phyloP scores from a whole-genome alignment of 2,329 filamentous ascomycete species.

The Colletotrichum echinochloae region DNA sequence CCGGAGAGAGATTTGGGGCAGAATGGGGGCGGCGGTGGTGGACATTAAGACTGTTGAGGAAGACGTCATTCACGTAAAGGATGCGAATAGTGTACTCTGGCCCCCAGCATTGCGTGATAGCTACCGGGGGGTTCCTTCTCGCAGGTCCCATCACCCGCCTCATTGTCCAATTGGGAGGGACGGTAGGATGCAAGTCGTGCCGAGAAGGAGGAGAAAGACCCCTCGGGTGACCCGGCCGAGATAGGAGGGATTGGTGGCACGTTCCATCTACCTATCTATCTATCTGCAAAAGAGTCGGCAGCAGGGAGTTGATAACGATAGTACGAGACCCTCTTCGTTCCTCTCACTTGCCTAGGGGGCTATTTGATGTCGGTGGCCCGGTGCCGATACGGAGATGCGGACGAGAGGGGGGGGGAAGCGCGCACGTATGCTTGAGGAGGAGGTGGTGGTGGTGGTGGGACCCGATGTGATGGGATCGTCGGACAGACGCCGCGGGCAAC shows the following conservation, averaged over 20 bases:
- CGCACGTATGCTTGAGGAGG: neutral
- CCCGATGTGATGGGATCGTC: neutral
- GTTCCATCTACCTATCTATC: too few species aligned
- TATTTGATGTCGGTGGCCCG: neutral
- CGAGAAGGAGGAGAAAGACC: too few species aligned
- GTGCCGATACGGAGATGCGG: slow-evolving; percentile 37
- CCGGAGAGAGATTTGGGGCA: neutral
- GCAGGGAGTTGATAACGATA: slow-evolving; percentile 2
- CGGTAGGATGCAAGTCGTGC: neutral
- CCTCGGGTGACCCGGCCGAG: slow-evolving; percentile 20
- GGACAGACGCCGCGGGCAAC: slow-evolving; percentile 33
- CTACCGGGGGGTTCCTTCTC: too few species aligned
- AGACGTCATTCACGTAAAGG: slow-evolving; percentile 13
- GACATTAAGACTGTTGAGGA: neutral
- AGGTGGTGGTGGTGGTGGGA: neutral
- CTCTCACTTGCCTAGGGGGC: neutral
- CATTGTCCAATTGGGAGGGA: neutral
- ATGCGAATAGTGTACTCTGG: slow-evolving; percentile 14
- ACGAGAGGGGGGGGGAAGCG: neutral
- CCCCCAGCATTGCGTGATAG: slow-evolving; percentile 28
- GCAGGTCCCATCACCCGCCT: neutral
- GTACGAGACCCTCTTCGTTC: neutral
- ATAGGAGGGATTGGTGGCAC: slow-evolving; percentile 14
- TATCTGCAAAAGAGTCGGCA: neutral
- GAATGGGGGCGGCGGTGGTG: neutral